Evolutionary conservation across 2,329 filamentous ascomycete species (phyloP).

Genomic region (Dactylonectria estremocensis): DNA sequence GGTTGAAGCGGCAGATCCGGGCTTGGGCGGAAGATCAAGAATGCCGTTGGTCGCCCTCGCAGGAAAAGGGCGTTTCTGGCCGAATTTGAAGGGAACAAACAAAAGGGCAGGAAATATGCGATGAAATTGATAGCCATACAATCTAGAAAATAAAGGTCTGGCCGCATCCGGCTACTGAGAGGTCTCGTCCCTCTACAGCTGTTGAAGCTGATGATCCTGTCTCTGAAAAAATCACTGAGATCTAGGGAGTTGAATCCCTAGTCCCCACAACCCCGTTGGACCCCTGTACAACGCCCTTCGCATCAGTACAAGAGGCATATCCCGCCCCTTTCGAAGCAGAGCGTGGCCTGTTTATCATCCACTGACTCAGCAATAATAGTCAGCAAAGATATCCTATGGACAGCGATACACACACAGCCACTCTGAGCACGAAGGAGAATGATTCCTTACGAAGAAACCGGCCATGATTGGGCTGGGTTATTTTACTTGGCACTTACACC

Average conservation of each 20-base stretch:
- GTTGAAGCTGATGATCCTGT: too few relatives aligned
- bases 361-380: conserved; percentile 86
- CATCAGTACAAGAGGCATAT: conserved; percentile 59
- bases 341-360: conserved; percentile 87
- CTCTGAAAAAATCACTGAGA: too few relatives aligned
- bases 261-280: too few relatives aligned
- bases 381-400: conserved; percentile 80
- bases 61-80: background rate
- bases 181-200: too few relatives aligned
- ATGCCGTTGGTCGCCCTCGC: background rate
- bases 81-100: background rate
- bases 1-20: conserved; percentile 22
- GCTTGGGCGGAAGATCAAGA: conserved; percentile 8
- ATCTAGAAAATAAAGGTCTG: too few relatives aligned
- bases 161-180: too few relatives aligned
- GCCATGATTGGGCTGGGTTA: conserved; percentile 54
- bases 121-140: too few relatives aligned
- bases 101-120: too few relatives aligned
- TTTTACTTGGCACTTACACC: conserved; percentile 88
- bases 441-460: conserved; percentile 90
- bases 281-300: too few relatives aligned
- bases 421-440: conserved; percentile 83
- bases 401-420: conserved; percentile 79
- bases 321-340: conserved; percentile 83
- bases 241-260: too few relatives aligned